Conservation (phyloP, 495 filamentous ascomycete genomes). For the Xylaria scruposa region DNA sequence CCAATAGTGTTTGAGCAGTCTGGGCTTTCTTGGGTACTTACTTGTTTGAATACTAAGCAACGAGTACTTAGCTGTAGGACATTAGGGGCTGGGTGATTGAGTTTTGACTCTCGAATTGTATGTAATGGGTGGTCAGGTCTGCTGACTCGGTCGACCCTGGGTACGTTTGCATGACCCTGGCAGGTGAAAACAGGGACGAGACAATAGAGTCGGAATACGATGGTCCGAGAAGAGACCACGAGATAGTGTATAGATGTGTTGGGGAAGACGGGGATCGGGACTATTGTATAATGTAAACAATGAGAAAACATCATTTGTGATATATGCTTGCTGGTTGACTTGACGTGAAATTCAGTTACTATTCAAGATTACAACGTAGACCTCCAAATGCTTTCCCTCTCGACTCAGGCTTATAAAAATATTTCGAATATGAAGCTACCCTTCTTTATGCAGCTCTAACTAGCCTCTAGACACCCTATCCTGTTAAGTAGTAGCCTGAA, state of each 20-base stretch:
- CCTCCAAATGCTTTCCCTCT: background rate
- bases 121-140: conserved; percentile 19
- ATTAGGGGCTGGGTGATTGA: background rate
- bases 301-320: conserved; percentile 4
- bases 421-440: background rate
- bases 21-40: conserved; percentile 19
- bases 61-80: background rate
- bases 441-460: background rate
- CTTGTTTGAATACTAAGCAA: conserved; percentile 19
- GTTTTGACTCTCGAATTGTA: conserved; percentile 13
- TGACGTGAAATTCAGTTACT: background rate
- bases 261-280: background rate
- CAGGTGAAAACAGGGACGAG: background rate
- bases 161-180: conserved; percentile 17
- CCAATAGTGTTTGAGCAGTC: conserved; percentile 10
- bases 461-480: background rate
- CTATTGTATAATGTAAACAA: conserved; percentile 22
- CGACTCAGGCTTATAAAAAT: background rate
- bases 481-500: background rate
- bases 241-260: conserved; percentile 11
- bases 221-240: background rate
- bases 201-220: conserved; percentile 7
- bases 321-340: background rate
- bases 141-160: conserved; percentile 1
- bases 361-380: background rate